Percentiles rank a stretch among this genome's conserved stretches.
phyloP scores from a whole-genome alignment of 225 moss, liverwort and hornwort species.

The Marchantia polymorpha region DNA sequence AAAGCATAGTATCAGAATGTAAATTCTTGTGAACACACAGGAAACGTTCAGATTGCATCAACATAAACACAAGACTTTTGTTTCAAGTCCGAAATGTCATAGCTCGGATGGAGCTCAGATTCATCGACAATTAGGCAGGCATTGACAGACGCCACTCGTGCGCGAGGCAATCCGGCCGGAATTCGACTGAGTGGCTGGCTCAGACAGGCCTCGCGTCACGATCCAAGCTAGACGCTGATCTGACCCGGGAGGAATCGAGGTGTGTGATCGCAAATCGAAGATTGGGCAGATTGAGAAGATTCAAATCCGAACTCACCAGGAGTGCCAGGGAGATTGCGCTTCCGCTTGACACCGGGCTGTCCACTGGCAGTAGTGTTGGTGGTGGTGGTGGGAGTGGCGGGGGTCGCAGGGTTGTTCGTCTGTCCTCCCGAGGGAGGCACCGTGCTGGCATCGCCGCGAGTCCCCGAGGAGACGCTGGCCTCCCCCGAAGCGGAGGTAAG shows the following conservation, averaged over 20 bases:
- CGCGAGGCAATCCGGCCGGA: neutral
- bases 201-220: neutral
- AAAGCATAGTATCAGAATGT: too few relatives aligned
- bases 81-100: too few relatives aligned
- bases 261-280: neutral
- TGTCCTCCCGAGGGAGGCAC: constrained; percentile 35
- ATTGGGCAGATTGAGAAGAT: neutral
- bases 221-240: neutral
- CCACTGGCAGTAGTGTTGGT: constrained; percentile 35
- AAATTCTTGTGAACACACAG: too few relatives aligned
- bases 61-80: too few relatives aligned
- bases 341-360: constrained; percentile 60
- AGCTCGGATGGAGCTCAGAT: too few relatives aligned
- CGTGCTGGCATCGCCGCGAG: constrained; percentile 38
- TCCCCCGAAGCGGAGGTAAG: constrained; percentile 50
- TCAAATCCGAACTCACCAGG: constrained; percentile 62
- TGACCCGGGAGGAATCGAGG: neutral
- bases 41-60: too few relatives aligned
- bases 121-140: neutral
- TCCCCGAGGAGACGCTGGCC: constrained; percentile 50
- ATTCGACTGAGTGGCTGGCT: neutral
- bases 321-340: constrained; percentile 96
- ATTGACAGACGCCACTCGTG: neutral
- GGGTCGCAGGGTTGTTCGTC: constrained; percentile 32
- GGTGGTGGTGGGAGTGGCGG: constrained; percentile 37